Percentiles rank a stretch among this genome's conserved stretches.
phyloP scores from a whole-genome alignment of 176 grass and related monocot genomes.

The Carex parvula region DNA sequence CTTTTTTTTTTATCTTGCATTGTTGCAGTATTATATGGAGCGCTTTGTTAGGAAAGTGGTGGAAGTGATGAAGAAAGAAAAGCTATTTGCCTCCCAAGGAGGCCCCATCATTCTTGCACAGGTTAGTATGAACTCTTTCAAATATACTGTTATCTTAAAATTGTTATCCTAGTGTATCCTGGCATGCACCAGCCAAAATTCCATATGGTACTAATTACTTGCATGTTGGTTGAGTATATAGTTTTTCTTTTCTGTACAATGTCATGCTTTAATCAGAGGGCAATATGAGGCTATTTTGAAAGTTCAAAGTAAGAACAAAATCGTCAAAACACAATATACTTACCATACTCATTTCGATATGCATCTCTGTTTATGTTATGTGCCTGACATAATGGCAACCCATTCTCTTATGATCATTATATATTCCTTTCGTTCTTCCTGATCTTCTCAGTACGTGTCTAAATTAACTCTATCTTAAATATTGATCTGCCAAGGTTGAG shows the following conservation, averaged over 20 bases:
- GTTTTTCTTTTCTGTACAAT: neutral
- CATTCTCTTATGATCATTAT: neutral
- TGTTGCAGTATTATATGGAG: slow-evolving; percentile 18
- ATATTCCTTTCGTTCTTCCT: neutral
- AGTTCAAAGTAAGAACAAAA: neutral
- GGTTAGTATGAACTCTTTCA: slow-evolving; percentile 14
- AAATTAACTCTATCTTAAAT: neutral
- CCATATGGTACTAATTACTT: neutral
- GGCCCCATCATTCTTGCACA: slow-evolving; percentile 83
- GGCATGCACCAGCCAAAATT: neutral
- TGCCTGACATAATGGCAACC: neutral
- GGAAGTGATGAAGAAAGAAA: slow-evolving; percentile 45
- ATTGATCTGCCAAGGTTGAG: slow-evolving; percentile 45
- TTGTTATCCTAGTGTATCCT: neutral
- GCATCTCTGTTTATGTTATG: neutral
- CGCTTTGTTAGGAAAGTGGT: slow-evolving; percentile 27
- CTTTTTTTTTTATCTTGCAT: neutral
- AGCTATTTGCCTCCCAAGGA: slow-evolving; percentile 63
- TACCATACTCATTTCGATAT: too few relatives aligned
- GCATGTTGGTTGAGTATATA: neutral
- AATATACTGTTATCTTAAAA: neutral
- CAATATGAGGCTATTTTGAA: neutral
- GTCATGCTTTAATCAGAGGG: too few relatives aligned
- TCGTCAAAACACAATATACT: too few relatives aligned
- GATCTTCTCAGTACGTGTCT: neutral